Conservation (phyloP, 495 filamentous ascomycete species). For the Parathielavia hyrcaniae region DNA sequence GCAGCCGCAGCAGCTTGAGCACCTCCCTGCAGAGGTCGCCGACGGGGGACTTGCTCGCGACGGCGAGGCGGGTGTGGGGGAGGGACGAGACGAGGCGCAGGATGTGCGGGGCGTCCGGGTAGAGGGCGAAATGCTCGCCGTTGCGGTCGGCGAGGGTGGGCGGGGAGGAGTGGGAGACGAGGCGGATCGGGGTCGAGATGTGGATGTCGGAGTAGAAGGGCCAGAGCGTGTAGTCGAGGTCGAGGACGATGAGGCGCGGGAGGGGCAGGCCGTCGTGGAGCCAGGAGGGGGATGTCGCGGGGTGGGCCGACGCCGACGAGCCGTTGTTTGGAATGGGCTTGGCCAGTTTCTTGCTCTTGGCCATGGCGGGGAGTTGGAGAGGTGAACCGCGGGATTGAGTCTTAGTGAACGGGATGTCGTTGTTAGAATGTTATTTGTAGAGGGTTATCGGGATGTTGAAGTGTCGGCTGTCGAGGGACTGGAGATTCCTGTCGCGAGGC, state of each 20-base stretch:
- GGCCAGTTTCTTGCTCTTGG: slow-evolving; percentile 17
- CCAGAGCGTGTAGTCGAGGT: slow-evolving; percentile 97
- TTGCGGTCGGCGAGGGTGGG: slow-evolving; percentile 50
- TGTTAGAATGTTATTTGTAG: neutral
- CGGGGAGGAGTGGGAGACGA: slow-evolving; percentile 47
- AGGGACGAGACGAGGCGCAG: slow-evolving; percentile 51
- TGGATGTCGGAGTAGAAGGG: slow-evolving; percentile 97
- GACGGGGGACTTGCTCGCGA: slow-evolving; percentile 76
- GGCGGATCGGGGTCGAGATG: slow-evolving; percentile 71
- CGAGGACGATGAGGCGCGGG: slow-evolving; percentile 82
- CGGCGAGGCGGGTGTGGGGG: slow-evolving; percentile 56
- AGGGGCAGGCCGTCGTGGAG: slow-evolving; percentile 72
- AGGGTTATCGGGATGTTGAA: neutral
- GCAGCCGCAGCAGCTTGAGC: slow-evolving; percentile 64
- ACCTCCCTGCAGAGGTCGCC: slow-evolving; percentile 77
- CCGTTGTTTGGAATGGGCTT: slow-evolving; percentile 2
- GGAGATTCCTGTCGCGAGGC: too few species aligned
- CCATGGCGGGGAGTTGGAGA: slow-evolving; percentile 7
- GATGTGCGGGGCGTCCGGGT: slow-evolving; percentile 67
- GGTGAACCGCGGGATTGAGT: slow-evolving; percentile 45
- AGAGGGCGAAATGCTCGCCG: slow-evolving; percentile 77
- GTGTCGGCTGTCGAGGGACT: neutral
- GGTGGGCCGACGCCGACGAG: neutral
- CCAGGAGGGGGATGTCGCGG: slow-evolving; percentile 24
- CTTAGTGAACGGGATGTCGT: slow-evolving; percentile 27